These are phyloP conservation scores for Vitis hybrid DNA, from an alignment of 177 flowering plant species.

Conservation along the genomic window DNA sequence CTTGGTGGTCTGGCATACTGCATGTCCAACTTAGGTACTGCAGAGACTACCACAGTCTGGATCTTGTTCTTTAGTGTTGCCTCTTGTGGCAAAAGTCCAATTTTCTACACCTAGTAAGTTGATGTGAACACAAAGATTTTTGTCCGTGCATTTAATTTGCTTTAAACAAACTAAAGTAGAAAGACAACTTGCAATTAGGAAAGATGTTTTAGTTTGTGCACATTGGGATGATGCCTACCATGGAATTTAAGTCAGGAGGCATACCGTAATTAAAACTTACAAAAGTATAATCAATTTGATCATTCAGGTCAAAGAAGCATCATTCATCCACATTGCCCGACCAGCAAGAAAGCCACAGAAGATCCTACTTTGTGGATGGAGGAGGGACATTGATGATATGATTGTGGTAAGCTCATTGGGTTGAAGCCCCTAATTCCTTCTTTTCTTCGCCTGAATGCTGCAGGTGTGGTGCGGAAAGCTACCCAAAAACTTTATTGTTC, in stretches of 20 bases:
- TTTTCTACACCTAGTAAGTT: too few relatives aligned
- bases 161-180: neutral
- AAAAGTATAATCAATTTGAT: slow-evolving; percentile 52
- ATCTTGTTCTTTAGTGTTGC: too few relatives aligned
- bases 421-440: slow-evolving; percentile 49
- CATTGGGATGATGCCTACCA: slow-evolving; percentile 27
- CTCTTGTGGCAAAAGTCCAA: too few relatives aligned
- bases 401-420: slow-evolving; percentile 74
- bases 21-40: too few relatives aligned
- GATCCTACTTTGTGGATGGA: slow-evolving; percentile 94
- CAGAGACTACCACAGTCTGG: too few relatives aligned
- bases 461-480: slow-evolving; percentile 77
- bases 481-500: slow-evolving; percentile 58
- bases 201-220: slow-evolving; percentile 15
- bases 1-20: too few relatives aligned
- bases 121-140: too few relatives aligned
- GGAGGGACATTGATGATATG: slow-evolving; percentile 95
- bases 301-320: slow-evolving; percentile 80
- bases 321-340: slow-evolving; percentile 55
- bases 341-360: slow-evolving; percentile 83
- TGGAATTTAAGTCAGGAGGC: slow-evolving; percentile 30
- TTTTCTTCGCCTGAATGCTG: slow-evolving; percentile 54
- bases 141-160: neutral
- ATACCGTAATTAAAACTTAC: slow-evolving; percentile 42
- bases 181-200: neutral